phyloP scores from a whole-genome alignment of 1,284 basidiomycete species.

The Cutaneotrichosporon cavernicola region DNA sequence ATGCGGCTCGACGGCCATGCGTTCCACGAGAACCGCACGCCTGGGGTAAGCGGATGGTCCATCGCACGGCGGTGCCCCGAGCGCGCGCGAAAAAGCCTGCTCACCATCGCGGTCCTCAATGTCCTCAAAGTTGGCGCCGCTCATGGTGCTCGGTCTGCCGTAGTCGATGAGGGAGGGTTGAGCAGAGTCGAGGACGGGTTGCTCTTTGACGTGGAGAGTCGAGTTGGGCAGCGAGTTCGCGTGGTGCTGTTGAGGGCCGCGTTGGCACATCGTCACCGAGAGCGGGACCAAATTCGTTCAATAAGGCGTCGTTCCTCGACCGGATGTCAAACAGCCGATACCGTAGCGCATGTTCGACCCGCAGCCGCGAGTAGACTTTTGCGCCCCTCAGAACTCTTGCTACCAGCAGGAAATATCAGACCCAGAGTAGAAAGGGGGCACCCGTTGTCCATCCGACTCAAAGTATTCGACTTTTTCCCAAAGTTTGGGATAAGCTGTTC shows the following conservation, averaged over 20 bases:
- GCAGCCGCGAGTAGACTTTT: neutral
- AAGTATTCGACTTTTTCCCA: too few species aligned
- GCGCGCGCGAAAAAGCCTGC: slow-evolving; percentile 24
- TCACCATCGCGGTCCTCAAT: slow-evolving; percentile 65
- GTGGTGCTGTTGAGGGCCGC: slow-evolving; percentile 1
- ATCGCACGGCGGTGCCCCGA: neutral
- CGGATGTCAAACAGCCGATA: neutral
- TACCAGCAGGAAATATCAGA: too few species aligned
- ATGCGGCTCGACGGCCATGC: slow-evolving; percentile 97
- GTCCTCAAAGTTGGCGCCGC: slow-evolving; percentile 53
- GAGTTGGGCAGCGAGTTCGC: neutral
- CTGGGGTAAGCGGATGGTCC: slow-evolving; percentile 53
- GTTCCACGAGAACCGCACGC: slow-evolving; percentile 93
- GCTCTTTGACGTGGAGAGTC: slow-evolving; percentile 6
- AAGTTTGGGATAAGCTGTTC: too few species aligned
- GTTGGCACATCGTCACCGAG: slow-evolving; percentile 1
- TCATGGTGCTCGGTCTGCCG: slow-evolving; percentile 33
- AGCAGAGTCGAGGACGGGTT: neutral
- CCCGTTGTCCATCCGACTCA: too few species aligned
- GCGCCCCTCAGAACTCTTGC: neutral
- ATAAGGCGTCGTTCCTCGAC: neutral
- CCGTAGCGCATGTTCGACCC: neutral
- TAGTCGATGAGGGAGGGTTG: slow-evolving; percentile 4
- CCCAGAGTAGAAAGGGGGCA: too few species aligned
- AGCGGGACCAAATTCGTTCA: neutral